Percentiles rank a stretch among this genome's conserved stretches.
Conservation (phyloP, 23 red algal species). For the Chondrus crispus region DNA sequence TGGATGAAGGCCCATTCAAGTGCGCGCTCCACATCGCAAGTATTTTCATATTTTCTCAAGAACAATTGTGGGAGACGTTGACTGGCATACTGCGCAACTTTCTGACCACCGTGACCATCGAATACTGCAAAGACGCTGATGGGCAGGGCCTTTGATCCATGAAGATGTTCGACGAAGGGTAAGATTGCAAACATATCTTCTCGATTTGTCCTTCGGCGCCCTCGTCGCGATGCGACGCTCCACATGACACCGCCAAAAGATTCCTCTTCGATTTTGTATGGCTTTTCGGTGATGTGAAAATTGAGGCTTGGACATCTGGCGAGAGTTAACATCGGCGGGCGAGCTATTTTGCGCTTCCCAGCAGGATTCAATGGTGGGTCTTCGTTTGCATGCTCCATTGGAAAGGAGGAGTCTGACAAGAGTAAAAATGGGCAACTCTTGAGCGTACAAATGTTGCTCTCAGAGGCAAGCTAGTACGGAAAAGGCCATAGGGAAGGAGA, state of each 20-base stretch:
- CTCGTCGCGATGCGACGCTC: neutral
- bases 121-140: constrained; percentile 44
- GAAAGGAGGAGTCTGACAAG: too few relatives aligned
- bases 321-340: neutral
- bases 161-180: neutral
- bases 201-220: neutral
- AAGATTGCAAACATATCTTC: neutral
- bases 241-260: neutral
- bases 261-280: neutral
- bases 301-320: neutral
- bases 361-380: too few relatives aligned
- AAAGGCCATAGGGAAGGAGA: too few relatives aligned
- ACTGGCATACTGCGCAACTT: constrained; percentile 33
- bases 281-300: neutral
- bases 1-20: neutral
- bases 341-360: neutral
- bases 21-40: neutral
- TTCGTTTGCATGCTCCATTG: too few relatives aligned
- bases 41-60: neutral
- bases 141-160: neutral
- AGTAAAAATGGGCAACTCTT: too few relatives aligned
- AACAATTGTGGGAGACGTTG: constrained; percentile 3
- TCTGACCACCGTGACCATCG: constrained; percentile 54
- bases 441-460: too few relatives aligned
- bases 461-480: too few relatives aligned